Conservation (phyloP, 1,284 basidiomycete species). For the Grifola frondosa region DNA sequence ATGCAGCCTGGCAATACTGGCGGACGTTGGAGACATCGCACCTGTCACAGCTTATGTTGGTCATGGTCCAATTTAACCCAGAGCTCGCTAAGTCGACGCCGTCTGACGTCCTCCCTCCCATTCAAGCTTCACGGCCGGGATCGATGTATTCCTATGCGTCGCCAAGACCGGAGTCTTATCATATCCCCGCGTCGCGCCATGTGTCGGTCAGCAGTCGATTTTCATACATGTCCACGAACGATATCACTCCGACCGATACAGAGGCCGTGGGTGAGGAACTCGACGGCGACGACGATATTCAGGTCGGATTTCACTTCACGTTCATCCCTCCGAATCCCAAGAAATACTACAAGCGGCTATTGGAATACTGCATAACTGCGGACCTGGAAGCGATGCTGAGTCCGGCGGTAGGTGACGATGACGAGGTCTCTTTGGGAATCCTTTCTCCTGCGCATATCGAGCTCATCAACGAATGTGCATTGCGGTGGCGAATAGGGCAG, state of each 20-base stretch:
- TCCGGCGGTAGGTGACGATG: slow-evolving; percentile 87
- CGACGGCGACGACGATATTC: slow-evolving; percentile 66
- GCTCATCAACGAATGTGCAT: slow-evolving; percentile 84
- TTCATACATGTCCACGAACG: slow-evolving; percentile 44
- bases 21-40: slow-evolving; percentile 80
- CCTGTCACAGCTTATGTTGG: slow-evolving; percentile 85
- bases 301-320: slow-evolving; percentile 73
- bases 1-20: slow-evolving; percentile 85
- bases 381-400: slow-evolving; percentile 91
- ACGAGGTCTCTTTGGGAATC: slow-evolving; percentile 95
- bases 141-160: slow-evolving; percentile 48
- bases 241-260: slow-evolving; percentile 34
- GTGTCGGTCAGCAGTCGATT: slow-evolving; percentile 64
- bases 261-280: slow-evolving; percentile 43
- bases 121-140: slow-evolving; percentile 49
- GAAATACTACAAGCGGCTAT: slow-evolving; percentile 80
- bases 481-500: slow-evolving; percentile 86
- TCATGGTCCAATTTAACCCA: slow-evolving; percentile 86
- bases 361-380: slow-evolving; percentile 80
- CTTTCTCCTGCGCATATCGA: slow-evolving; percentile 82
- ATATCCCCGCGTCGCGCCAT: slow-evolving; percentile 45
- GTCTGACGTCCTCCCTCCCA: slow-evolving; percentile 48
- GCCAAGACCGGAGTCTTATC: slow-evolving; percentile 31
- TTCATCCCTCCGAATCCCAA: slow-evolving; percentile 91
- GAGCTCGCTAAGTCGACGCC: slow-evolving; percentile 81